A percentile compares a stretch with the other conserved stretches of the same genome.
Evolutionary conservation across 176 grass and related monocot species (phyloP).

Genomic region (Carex cristatella): DNA sequence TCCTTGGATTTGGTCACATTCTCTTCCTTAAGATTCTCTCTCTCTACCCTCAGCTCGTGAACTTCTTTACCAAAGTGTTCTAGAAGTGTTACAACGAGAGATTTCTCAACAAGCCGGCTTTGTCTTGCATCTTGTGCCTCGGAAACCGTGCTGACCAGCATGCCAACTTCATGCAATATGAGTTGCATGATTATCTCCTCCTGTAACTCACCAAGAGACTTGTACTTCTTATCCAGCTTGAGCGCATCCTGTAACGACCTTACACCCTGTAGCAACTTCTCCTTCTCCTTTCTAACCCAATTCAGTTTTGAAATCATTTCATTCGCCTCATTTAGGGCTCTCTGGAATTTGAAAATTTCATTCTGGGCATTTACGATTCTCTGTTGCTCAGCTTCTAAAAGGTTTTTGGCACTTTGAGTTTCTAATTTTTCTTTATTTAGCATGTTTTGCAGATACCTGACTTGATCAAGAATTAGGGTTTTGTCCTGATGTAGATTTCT

Average conservation of each 20-base stretch:
- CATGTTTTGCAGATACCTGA: slow-evolving; percentile 42
- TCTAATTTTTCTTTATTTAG: slow-evolving; percentile 43
- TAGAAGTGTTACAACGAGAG: slow-evolving; percentile 74
- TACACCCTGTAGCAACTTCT: slow-evolving; percentile 55
- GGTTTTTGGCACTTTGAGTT: slow-evolving; percentile 35
- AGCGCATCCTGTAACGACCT: slow-evolving; percentile 55
- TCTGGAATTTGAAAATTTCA: slow-evolving; percentile 72
- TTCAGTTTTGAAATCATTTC: slow-evolving; percentile 49
- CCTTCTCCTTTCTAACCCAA: slow-evolving; percentile 38
- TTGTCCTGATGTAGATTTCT: slow-evolving; percentile 69
- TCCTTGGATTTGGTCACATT: slow-evolving; percentile 50
- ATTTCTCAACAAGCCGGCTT: slow-evolving; percentile 81
- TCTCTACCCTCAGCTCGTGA: slow-evolving; percentile 72
- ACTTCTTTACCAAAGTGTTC: slow-evolving; percentile 90
- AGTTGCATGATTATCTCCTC: slow-evolving; percentile 88
- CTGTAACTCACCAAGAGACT: slow-evolving; percentile 60
- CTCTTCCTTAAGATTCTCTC: slow-evolving; percentile 50
- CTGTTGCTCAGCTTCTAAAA: slow-evolving; percentile 57
- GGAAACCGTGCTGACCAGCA: slow-evolving; percentile 62
- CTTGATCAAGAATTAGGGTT: slow-evolving; percentile 24
- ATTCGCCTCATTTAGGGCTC: slow-evolving; percentile 59
- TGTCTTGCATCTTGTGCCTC: slow-evolving; percentile 80
- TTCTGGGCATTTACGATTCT: slow-evolving; percentile 51
- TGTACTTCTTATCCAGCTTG: slow-evolving; percentile 75
- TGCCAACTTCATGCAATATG: slow-evolving; percentile 74